Evolutionary conservation across 805 yeast species (phyloP).

Genomic region (Starmerella stellata): DNA sequence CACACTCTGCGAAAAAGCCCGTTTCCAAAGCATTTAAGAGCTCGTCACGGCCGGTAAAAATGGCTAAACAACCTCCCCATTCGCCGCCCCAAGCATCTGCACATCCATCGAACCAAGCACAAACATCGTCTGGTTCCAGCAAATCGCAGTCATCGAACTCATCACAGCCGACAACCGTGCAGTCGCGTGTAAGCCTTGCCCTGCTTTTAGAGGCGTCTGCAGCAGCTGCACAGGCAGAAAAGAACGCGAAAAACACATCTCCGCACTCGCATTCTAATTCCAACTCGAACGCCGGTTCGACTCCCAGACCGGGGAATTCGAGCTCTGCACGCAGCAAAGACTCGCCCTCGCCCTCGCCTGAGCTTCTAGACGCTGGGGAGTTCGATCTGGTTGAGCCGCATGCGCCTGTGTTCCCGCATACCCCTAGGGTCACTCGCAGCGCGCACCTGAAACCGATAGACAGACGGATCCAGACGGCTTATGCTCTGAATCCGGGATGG

Average conservation of each 20-base stretch:
- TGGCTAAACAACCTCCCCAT: too few species aligned
- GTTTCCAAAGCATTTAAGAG: too few species aligned
- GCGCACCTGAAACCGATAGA: slow-evolving; percentile 9
- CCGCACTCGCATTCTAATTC: too few species aligned
- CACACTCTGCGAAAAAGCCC: too few species aligned
- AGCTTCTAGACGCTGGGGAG: too few species aligned
- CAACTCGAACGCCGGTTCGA: too few species aligned
- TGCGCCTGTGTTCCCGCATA: neutral
- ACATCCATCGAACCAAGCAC: neutral
- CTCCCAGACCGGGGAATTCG: too few species aligned
- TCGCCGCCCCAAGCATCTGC: neutral
- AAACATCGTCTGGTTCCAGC: too few species aligned
- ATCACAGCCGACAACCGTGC: neutral
- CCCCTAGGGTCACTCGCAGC: slow-evolving; percentile 5
- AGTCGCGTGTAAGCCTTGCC: slow-evolving; percentile 10
- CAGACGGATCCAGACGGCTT: slow-evolving; percentile 4
- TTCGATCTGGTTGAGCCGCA: neutral
- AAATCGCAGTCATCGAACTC: too few species aligned
- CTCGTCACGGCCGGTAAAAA: too few species aligned
- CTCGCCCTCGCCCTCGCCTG: too few species aligned
- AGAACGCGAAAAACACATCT: slow-evolving; percentile 5
- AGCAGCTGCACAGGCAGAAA: slow-evolving; percentile 12
- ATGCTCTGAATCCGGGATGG: slow-evolving; percentile 5
- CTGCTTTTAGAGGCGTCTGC: slow-evolving; percentile 11
- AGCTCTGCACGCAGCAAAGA: too few species aligned